These are phyloP conservation scores for Somion occarium DNA, from an alignment of 1,284 basidiomycete genomes.

Conservation along the genomic window DNA sequence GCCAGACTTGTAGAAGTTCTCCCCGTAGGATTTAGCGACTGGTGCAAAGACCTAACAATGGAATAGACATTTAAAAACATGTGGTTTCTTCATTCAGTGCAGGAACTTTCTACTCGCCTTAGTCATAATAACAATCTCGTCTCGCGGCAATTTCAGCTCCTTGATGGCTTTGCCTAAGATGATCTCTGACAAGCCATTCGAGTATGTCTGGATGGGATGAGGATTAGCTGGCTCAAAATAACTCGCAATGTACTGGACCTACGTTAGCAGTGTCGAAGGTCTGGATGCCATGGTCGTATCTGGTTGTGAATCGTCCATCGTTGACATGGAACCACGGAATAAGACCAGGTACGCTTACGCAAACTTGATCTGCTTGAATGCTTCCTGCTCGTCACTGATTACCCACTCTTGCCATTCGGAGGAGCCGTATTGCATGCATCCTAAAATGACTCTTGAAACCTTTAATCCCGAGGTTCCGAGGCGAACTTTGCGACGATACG, in stretches of 20 bases:
- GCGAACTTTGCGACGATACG: constrained; percentile 26
- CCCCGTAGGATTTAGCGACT: constrained; percentile 5
- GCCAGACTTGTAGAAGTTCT: constrained; percentile 2
- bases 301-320: constrained; percentile 1
- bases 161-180: constrained; percentile 81
- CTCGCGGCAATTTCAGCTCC: constrained; percentile 62
- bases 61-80: not conserved
- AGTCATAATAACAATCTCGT: constrained; percentile 75
- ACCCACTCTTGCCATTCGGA: constrained; percentile 33
- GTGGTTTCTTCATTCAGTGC: not conserved
- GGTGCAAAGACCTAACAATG: not conserved
- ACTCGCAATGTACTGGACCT: not conserved
- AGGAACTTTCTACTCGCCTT: constrained; percentile 40
- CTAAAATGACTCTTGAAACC: constrained; percentile 37
- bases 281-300: constrained; percentile 22
- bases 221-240: not conserved
- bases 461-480: constrained; percentile 42
- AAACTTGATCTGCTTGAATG: constrained; percentile 31
- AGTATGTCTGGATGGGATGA: constrained; percentile 38
- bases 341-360: constrained; percentile 21
- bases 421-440: constrained; percentile 38
- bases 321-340: not conserved
- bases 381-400: constrained; percentile 34
- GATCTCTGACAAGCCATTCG: constrained; percentile 67
- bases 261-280: constrained; percentile 24